Percentiles rank a stretch among this genome's conserved stretches.
These are phyloP conservation scores for Rhodotorula glutinis DNA, from an alignment of 1,284 basidiomycete species.

Conservation along the genomic window DNA sequence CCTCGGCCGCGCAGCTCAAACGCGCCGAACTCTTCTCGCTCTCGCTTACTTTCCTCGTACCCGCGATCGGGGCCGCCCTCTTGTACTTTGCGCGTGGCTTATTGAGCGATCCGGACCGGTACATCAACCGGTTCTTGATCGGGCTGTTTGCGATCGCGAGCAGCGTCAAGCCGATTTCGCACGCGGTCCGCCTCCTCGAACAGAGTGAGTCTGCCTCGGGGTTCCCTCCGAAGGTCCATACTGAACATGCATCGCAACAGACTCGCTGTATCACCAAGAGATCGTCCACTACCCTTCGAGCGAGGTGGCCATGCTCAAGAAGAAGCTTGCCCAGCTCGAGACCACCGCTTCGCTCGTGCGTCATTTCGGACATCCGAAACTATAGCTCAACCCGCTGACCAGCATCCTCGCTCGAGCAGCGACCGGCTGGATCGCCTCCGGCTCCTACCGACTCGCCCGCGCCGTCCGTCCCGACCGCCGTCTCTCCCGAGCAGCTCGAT, in stretches of 20 bases:
- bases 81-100: slow-evolving; percentile 46
- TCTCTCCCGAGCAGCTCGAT: slow-evolving; percentile 46
- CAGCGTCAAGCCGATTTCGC: slow-evolving; percentile 47
- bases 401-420: too few relatives aligned
- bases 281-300: slow-evolving; percentile 35
- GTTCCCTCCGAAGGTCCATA: neutral
- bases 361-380: too few relatives aligned
- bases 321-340: slow-evolving; percentile 45
- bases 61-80: slow-evolving; percentile 45
- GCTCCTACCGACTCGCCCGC: slow-evolving; percentile 43
- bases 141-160: slow-evolving; percentile 48
- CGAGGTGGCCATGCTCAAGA: slow-evolving; percentile 45
- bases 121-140: slow-evolving; percentile 47
- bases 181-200: slow-evolving; percentile 38
- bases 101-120: slow-evolving; percentile 45
- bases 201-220: slow-evolving; percentile 1
- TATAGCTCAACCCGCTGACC: too few relatives aligned
- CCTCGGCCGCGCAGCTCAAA: slow-evolving; percentile 44
- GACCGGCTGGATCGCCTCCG: slow-evolving; percentile 15
- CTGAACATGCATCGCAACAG: slow-evolving; percentile 21
- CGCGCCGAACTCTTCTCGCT: slow-evolving; percentile 47
- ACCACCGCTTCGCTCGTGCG: slow-evolving; percentile 40
- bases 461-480: slow-evolving; percentile 44
- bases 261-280: slow-evolving; percentile 35
- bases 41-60: slow-evolving; percentile 44